Evolutionary conservation across 805 yeast species (phyloP).

Genomic region (Scheffersomyces lignosus): DNA sequence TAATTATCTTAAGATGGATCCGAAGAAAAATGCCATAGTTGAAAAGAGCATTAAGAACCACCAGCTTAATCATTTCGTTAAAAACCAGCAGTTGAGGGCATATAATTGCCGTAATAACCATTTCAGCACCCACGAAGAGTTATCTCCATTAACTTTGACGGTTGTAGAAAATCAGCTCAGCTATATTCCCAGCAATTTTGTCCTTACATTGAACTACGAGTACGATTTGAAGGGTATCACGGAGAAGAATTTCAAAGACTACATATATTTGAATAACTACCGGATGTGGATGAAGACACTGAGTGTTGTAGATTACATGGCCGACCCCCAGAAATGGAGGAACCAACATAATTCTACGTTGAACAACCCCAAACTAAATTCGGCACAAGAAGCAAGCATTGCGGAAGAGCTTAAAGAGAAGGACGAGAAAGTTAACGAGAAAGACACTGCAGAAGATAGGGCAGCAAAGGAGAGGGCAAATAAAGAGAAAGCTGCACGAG

Average conservation of each 20-base stretch:
- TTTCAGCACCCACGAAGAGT: constrained; percentile 22
- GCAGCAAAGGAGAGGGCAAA: background rate
- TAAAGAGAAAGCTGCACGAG: background rate
- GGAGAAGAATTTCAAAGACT: constrained; percentile 19
- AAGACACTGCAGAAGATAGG: background rate
- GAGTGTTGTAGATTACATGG: constrained; percentile 24
- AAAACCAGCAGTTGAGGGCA: constrained; percentile 17
- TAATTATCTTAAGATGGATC: constrained; percentile 3
- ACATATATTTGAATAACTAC: constrained; percentile 30
- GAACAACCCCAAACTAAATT: background rate
- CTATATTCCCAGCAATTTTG: constrained; percentile 31
- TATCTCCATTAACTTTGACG: constrained; percentile 17
- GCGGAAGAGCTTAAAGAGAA: background rate
- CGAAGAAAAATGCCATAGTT: background rate
- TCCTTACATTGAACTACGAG: constrained; percentile 25
- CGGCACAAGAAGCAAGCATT: constrained; percentile 6
- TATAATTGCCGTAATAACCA: constrained; percentile 42
- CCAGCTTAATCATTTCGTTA: background rate
- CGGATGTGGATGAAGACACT: constrained; percentile 33
- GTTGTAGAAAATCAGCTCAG: constrained; percentile 19
- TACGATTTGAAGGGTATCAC: constrained; percentile 23
- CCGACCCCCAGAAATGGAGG: constrained; percentile 25
- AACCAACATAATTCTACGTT: constrained; percentile 1
- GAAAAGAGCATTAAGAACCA: background rate
- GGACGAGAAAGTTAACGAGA: background rate